Percentiles rank a stretch among this genome's conserved stretches.
phyloP scores from a whole-genome alignment of 108 stramenopile species.

The Nitzschia sp. region DNA sequence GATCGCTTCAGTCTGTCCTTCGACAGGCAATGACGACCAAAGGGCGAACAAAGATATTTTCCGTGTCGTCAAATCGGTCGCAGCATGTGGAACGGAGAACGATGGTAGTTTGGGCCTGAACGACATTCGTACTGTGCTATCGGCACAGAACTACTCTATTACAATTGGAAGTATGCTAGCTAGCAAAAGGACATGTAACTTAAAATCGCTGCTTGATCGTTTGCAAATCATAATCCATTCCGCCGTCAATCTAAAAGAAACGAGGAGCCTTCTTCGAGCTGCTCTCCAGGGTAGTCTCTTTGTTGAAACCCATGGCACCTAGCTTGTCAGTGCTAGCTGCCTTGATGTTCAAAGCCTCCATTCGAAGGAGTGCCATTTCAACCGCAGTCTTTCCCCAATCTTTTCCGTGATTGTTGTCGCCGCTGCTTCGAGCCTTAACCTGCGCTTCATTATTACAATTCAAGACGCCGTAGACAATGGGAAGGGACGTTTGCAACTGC shows the following conservation, averaged over 20 bases:
- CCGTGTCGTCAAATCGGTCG: no score
- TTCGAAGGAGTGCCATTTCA: conserved; percentile 91
- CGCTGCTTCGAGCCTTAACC: conserved; percentile 75
- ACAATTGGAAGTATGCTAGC: no score
- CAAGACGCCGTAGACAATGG: conserved; percentile 92
- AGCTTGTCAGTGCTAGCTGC: conserved; percentile 16
- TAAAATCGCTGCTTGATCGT: no score
- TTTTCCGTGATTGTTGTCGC: conserved; percentile 91
- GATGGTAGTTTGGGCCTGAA: no score
- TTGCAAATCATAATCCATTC: no score
- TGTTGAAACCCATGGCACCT: conserved; percentile 24
- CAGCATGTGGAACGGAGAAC: no score
- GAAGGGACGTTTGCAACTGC: conserved; percentile 76
- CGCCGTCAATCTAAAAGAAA: conserved; percentile 31
- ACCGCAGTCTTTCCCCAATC: conserved; percentile 97
- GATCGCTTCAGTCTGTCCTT: no score
- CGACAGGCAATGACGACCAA: no score
- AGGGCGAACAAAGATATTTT: no score
- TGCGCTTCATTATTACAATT: conserved; percentile 89
- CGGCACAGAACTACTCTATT: no score
- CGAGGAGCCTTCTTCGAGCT: conserved; percentile 29
- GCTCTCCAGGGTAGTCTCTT: background rate
- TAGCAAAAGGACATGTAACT: no score
- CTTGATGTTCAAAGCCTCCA: conserved; percentile 71
- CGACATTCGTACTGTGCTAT: no score